These are phyloP conservation scores for Akanthomyces dipterigenus DNA, from an alignment of 2,329 filamentous ascomycete genomes.

Conservation along the genomic window DNA sequence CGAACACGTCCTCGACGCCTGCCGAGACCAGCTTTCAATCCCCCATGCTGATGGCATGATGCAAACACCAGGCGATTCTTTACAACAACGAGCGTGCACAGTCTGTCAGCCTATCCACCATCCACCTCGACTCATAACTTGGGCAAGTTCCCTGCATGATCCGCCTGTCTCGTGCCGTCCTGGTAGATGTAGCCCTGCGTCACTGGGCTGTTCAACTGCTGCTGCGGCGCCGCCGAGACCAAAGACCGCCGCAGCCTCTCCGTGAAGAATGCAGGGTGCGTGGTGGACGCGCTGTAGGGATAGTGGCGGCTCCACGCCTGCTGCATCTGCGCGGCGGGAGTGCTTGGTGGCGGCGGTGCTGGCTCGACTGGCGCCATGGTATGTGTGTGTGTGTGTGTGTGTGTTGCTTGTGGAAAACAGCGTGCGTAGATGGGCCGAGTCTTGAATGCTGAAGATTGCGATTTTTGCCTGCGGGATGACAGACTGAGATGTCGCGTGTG, in stretches of 20 bases:
- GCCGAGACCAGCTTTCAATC: neutral
- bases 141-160: slow-evolving; percentile 19
- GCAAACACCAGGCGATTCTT: neutral
- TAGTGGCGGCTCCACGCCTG: slow-evolving; percentile 21
- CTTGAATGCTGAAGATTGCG: too few species aligned
- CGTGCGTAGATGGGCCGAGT: neutral
- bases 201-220: slow-evolving; percentile 38
- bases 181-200: slow-evolving; percentile 56
- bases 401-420: too few species aligned
- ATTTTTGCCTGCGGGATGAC: neutral
- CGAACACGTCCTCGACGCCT: neutral
- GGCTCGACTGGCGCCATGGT: neutral
- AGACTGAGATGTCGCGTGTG: neutral
- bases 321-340: neutral
- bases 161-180: slow-evolving; percentile 29
- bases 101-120: neutral
- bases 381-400: neutral
- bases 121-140: slow-evolving; percentile 28
- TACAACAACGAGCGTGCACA: neutral
- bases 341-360: neutral
- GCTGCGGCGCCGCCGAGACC: slow-evolving; percentile 22
- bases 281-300: slow-evolving; percentile 48
- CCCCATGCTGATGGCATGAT: neutral
- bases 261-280: slow-evolving; percentile 74
- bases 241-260: slow-evolving; percentile 52